These are phyloP conservation scores for Schoenoplectus tabernaemontani DNA, from an alignment of 202 grass and related monocot genomes.

Conservation along the genomic window DNA sequence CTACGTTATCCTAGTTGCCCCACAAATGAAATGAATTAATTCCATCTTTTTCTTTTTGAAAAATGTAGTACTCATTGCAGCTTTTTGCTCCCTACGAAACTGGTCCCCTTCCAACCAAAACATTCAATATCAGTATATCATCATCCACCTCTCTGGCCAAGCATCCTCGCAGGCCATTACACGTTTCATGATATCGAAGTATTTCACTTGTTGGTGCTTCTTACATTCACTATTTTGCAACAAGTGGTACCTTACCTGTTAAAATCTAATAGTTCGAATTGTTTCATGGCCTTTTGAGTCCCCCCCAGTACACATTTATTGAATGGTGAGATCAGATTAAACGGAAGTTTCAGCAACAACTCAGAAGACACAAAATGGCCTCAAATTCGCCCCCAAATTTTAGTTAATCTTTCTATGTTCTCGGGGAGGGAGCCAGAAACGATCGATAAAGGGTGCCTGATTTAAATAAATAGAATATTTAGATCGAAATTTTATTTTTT, in stretches of 20 bases:
- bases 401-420: not conserved
- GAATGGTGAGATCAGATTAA: not conserved
- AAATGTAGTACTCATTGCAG: slow-evolving; percentile 4
- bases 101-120: slow-evolving; percentile 11
- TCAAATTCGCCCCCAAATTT: not conserved
- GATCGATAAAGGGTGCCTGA: no score
- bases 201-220: not conserved
- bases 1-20: slow-evolving; percentile 11
- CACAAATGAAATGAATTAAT: not conserved
- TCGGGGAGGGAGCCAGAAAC: no score
- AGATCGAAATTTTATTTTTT: no score
- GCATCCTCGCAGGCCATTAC: not conserved
- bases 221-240: not conserved
- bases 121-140: slow-evolving; percentile 16
- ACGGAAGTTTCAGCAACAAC: not conserved
- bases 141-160: not conserved
- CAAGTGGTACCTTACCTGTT: not conserved
- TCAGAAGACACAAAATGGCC: not conserved
- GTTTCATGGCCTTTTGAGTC: not conserved
- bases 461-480: no score
- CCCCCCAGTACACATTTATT: not conserved
- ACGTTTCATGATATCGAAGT: not conserved
- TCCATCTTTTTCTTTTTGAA: not conserved
- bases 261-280: not conserved
- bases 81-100: slow-evolving; percentile 5